Base-by-base conservation (phyloP, 1,284 basidiomycete species). In the Gomphus bonarii region DNA sequence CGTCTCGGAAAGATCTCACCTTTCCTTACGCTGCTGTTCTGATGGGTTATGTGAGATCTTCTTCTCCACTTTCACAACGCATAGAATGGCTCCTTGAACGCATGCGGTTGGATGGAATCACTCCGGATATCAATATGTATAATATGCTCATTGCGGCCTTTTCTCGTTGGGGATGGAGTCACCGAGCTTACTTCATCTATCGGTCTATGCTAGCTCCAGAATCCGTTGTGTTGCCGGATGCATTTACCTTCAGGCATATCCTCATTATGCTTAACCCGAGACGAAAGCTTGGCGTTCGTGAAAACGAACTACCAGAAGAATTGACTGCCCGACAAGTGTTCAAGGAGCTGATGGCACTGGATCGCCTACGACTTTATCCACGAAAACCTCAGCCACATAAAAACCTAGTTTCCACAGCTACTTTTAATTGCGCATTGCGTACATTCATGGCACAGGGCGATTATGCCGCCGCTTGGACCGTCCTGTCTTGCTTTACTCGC, bases 91-190 rank as follows among this genome's bases (percentile, higher is more conserved):
- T 75, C 0, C 64, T 81, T 44, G 59, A 64, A 1, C 65, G 69
- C 50, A 76, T 81, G 74, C 62, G 65, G 43, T 61, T 67, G 31
- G 67, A 70, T 1, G 68, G 69, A 12, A 65, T 76, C 18, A 43
- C 64, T 8, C 72, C 72, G 0, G 69, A 76, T 58, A 67, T 72
- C 10, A 60, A 63, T 40, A 62, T 80, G 38, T 74, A 77, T 68
- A 80, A 79, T 57, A 63, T 72, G 7, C 70, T 81, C 62, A 73
- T 82, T 30, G 65, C 68, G 5, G 65, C 68, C 6, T 69, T 76
- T 58, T 63, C 73, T 36, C 65, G 67, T 1, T 61, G 62, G 18
- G 61, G 65, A 5, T 68, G 69, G 54, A 65, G 70, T 36, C 65
- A 69, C 22, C 64, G 66, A n/a, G 74, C 73, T 6, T 78, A 78